These are phyloP conservation scores for Penicillium dipodomyicola DNA, from an alignment of 495 filamentous ascomycete genomes.

Conservation along the genomic window DNA sequence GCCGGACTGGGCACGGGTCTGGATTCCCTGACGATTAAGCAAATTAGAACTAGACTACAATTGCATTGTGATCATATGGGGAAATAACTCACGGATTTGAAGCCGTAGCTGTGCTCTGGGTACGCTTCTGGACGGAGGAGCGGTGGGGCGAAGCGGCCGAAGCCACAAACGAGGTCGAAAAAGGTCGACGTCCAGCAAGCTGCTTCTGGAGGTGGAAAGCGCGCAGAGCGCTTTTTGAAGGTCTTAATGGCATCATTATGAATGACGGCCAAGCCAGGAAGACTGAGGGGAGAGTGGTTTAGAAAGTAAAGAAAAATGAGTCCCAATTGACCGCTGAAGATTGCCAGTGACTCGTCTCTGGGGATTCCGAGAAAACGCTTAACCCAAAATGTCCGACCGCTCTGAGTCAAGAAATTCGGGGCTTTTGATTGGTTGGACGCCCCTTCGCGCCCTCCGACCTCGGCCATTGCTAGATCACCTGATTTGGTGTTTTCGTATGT, in stretches of 20 bases:
- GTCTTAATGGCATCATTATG: conserved; percentile 50
- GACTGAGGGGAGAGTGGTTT: conserved; percentile 18
- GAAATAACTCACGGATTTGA: conserved; percentile 40
- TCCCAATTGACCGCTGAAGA: conserved; percentile 19
- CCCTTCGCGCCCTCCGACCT: conserved; percentile 37
- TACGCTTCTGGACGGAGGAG: conserved; percentile 45
- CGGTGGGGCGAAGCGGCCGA: conserved; percentile 48
- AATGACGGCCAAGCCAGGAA: conserved; percentile 38
- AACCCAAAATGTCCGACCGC: conserved; percentile 24
- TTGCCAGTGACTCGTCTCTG: conserved; percentile 24
- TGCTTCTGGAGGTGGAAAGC: conserved; percentile 43
- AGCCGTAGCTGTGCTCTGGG: conserved; percentile 50
- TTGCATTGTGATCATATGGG: neutral
- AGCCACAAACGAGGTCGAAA: conserved; percentile 42
- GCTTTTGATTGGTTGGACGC: conserved; percentile 27
- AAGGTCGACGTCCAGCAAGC: conserved; percentile 38
- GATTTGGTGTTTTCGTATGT: conserved; percentile 5
- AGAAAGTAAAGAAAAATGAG: conserved; percentile 17
- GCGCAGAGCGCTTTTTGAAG: conserved; percentile 49
- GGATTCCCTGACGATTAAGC: conserved; percentile 29
- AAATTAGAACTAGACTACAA: neutral
- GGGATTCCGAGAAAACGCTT: conserved; percentile 29
- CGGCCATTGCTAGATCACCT: conserved; percentile 18
- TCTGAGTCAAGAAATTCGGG: conserved; percentile 31
- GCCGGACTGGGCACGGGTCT: conserved; percentile 65